Evolutionary conservation across 2,329 filamentous ascomycete genomes (phyloP), one percentile per base, ranked within the genome.

Genomic region (Fusarium gaditjirri): DNA sequence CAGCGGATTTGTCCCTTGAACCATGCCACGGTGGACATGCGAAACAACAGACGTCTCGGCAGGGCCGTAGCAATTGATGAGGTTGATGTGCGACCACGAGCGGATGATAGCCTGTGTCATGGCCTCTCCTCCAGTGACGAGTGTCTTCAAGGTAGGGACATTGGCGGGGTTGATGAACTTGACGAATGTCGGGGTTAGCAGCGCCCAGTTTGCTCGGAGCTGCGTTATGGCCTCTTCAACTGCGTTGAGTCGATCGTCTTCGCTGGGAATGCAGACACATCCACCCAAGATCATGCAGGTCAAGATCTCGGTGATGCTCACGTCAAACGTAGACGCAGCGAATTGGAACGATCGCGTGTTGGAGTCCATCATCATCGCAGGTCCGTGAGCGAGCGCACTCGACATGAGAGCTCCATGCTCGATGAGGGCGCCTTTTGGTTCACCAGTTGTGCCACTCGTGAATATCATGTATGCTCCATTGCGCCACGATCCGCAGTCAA

Each of bases 231-330:
- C 66, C 8, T 67, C 49, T 19, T 72, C 71, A 0, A 84, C 69
- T 23, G 81, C 75, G 19, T 83, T 82, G 33, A 83, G 73, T 1
- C 83, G 79, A 31, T 80, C 78, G 4, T 81, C 75, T 31, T 85
- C 83, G 2, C 80, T 82, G 2, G 82, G 81, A 21, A 81, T 70
- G 33, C 79, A 80, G 7, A 81, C 70, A 47, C 79, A 80, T 0
- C 76, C 79, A 19, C 80, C 80, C 16, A 71, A 49, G 8, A 72
- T 56, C n/a, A 77, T 12, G 1, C 66, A 65, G 0, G 61, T 71
- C 6, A 77, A 19, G 35, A 75, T 75, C 29, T 77, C 76, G 1
- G 67, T 65, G 10, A 81, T 77, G 59, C 72, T 75, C 7, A 75
- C 77, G 41, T 81, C 80, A 42, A 81, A 82, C 0, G 75, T 76